Percentiles rank a stretch among this genome's conserved stretches.
Evolutionary conservation across 2,329 filamentous ascomycete species (phyloP).

Genomic region (Penicillium hordei): DNA sequence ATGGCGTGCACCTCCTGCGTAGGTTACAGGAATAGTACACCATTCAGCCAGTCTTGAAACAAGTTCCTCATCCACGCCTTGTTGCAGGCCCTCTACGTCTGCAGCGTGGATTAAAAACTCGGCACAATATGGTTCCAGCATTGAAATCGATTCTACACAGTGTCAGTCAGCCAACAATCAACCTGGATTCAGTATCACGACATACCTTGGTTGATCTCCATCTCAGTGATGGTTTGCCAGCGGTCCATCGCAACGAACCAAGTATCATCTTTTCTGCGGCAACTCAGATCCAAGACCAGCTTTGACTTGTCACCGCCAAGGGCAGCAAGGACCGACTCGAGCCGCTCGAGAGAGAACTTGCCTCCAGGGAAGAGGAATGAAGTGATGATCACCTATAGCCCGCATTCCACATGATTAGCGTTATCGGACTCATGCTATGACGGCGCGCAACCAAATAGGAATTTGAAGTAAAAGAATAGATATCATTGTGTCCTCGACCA

Average conservation of each 20-base stretch:
- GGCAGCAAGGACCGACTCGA: constrained; percentile 70
- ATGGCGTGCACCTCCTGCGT: constrained; percentile 87
- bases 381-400: constrained; percentile 85
- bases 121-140: constrained; percentile 86
- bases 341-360: constrained; percentile 72
- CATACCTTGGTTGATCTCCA: constrained; percentile 84
- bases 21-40: constrained; percentile 91
- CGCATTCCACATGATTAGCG: constrained; percentile 24
- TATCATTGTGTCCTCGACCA: neutral
- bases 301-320: constrained; percentile 73
- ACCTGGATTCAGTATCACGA: neutral
- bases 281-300: constrained; percentile 94
- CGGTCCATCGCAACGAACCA: constrained; percentile 99
- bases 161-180: constrained; percentile 9
- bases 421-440: constrained; percentile 11
- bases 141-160: constrained; percentile 70
- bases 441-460: constrained; percentile 11
- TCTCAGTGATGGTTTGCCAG: constrained; percentile 97
- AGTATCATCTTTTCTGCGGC: constrained; percentile 68
- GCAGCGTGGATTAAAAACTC: constrained; percentile 97
- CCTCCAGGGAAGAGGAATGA: constrained; percentile 88
- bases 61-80: constrained; percentile 83
- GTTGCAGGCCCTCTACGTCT: constrained; percentile 91
- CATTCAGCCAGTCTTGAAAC: constrained; percentile 75
- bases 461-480: neutral